Evolutionary conservation across 805 yeast species (phyloP).

Genomic region (Kuraishia piskuri): DNA sequence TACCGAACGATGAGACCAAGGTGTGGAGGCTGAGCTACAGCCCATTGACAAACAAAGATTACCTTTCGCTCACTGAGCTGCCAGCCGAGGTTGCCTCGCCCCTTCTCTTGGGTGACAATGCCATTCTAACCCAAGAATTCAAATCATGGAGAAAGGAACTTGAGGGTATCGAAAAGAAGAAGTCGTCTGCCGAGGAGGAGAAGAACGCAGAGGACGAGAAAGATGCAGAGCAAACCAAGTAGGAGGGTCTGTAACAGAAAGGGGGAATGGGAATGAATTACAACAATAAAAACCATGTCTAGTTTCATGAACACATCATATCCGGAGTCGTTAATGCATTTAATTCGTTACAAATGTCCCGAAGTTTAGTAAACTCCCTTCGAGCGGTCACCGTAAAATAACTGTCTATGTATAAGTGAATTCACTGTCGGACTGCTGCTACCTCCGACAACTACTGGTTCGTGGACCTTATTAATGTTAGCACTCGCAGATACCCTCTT

Average conservation of each 20-base stretch:
- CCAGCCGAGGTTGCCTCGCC: conserved; percentile 18
- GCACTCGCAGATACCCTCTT: background rate
- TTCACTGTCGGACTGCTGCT: background rate
- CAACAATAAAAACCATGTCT: too few species aligned
- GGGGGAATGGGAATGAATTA: too few species aligned
- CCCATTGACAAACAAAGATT: conserved; percentile 37
- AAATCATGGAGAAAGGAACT: conserved; percentile 41
- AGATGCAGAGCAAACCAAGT: background rate
- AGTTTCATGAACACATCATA: background rate
- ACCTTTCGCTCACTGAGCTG: conserved; percentile 40
- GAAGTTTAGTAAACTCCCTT: background rate
- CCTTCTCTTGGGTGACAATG: conserved; percentile 24
- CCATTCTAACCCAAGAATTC: conserved; percentile 40
- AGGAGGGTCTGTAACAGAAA: too few species aligned
- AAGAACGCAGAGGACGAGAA: background rate
- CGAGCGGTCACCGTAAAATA: background rate
- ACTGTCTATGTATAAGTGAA: background rate
- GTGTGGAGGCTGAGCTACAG: conserved; percentile 51
- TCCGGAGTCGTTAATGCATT: background rate
- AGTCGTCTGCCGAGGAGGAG: background rate
- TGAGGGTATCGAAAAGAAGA: background rate
- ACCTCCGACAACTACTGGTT: background rate
- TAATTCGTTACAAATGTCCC: background rate
- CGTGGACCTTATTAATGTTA: too few species aligned
- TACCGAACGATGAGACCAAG: conserved; percentile 43